Conservation (phyloP, 78 protist genomes). For the Trichosphaerium sp. region DNA sequence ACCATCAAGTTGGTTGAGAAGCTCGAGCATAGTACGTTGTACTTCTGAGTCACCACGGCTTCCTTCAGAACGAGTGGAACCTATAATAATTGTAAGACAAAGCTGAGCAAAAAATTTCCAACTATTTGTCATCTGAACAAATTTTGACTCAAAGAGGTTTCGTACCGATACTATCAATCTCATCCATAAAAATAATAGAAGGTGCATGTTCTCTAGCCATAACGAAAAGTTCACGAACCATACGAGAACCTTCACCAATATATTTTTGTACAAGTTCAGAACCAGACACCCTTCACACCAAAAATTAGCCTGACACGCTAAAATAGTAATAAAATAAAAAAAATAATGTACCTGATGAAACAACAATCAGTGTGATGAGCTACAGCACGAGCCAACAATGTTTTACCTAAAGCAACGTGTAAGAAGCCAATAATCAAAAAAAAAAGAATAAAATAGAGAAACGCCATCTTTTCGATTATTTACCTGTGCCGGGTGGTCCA, state of each 20-base stretch:
- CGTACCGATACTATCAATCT: slow-evolving; percentile 95
- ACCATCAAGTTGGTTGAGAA: slow-evolving; percentile 99
- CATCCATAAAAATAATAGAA: slow-evolving; percentile 99
- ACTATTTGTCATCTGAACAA: no score
- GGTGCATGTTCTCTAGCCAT: slow-evolving; percentile 99
- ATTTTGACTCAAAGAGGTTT: slow-evolving; percentile 48
- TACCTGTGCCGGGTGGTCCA: slow-evolving; percentile 52
- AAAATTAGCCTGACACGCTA: no score
- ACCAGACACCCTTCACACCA: slow-evolving; percentile 97
- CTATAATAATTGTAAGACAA: no score
- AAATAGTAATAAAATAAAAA: no score
- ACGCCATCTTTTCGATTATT: slow-evolving; percentile 12
- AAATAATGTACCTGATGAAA: no score
- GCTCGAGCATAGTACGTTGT: slow-evolving; percentile 99
- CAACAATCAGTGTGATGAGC: slow-evolving; percentile 99
- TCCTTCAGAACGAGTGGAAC: slow-evolving; percentile 33
- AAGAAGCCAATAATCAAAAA: slow-evolving; percentile 83
- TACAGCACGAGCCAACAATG: slow-evolving; percentile 98
- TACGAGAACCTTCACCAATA: slow-evolving; percentile 98
- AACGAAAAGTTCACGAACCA: slow-evolving; percentile 99
- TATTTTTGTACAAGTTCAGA: slow-evolving; percentile 99
- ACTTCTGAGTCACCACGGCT: slow-evolving; percentile 84
- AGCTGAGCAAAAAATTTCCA: no score
- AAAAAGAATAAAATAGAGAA: no score
- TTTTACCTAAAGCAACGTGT: slow-evolving; percentile 97